Base-by-base conservation (phyloP, 192 early-diverging fungal species). In the Dissophora globulifera region DNA sequence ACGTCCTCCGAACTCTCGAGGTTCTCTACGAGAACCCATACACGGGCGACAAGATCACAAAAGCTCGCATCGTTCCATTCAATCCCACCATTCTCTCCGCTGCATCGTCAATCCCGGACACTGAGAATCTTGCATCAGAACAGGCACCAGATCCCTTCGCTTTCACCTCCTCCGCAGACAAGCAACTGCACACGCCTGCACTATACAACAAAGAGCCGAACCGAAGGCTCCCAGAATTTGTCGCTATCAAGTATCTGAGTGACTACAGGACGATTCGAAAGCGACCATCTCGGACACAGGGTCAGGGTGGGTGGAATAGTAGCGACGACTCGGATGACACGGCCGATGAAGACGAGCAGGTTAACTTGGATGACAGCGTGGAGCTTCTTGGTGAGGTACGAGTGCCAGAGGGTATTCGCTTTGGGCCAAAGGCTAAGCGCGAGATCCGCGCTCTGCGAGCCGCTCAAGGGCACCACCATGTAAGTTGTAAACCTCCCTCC, bases 1-100 rank as follows among this genome's bases (percentile, higher is more conserved):
- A 56, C 56, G 35, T 76, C 6, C 63, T 76, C 25, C 60, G 43
- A 10, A 54, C 43, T 3, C 2, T 50, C 19, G 58, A 66, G 58
- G 52, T 67, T 20, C 30, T 76, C 4, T 64, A 76, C 23, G 72
- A 76, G 58, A 76, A 76, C 58, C 72, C 72, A 0, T 67, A 76
- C 47, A 76, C 72, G 3, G 72, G 72, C 13, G 72, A 76, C 52
- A 76, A 46, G 64, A 76, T 76, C 31, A 62, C 46, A 11, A 61
- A 65, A 31, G 64, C 72, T 10, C 11, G 50, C 41, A 49, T 65
- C 15, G 15, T 75, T n/a, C 55, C 19, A 7, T 50, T 72, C 4
- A 55, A 64, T n/a, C 54, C 54, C 27, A 19, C 48, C 29, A 35
- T 61, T 25, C 20, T 56, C 20, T 23, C 69, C 15, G 7, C 41